Evolutionary conservation across 2,329 filamentous ascomycete species (phyloP).

Genomic region (Incumbomyces delicatus): DNA sequence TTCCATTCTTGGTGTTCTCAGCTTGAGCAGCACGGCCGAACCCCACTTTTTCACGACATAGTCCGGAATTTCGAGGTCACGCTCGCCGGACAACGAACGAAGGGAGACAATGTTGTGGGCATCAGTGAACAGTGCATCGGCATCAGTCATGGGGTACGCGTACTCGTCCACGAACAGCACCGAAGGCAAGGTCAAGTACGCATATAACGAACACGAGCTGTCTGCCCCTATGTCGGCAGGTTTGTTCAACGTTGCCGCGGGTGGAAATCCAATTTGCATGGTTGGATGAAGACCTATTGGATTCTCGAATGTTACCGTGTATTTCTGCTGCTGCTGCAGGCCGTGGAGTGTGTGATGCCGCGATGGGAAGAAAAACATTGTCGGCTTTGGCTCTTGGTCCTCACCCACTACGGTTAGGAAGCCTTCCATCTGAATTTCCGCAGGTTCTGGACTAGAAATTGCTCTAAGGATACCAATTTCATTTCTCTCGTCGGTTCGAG

Average conservation of each 20-base stretch:
- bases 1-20: conserved; percentile 44
- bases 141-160: conserved; percentile 51
- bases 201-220: conserved; percentile 60
- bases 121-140: conserved; percentile 57
- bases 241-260: conserved; percentile 39
- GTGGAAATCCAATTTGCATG: conserved; percentile 56
- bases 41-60: conserved; percentile 73
- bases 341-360: conserved; percentile 55
- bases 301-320: conserved; percentile 53
- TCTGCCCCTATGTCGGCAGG: conserved; percentile 32
- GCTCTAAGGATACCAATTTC: conserved; percentile 72
- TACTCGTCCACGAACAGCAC: conserved; percentile 79
- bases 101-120: conserved; percentile 68
- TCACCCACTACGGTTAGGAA: conserved; percentile 70
- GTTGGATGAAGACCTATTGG: conserved; percentile 80
- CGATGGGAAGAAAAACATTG: conserved; percentile 74
- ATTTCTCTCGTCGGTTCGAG: conserved; percentile 26
- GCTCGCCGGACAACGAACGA: conserved; percentile 60
- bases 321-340: conserved; percentile 38
- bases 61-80: conserved; percentile 82
- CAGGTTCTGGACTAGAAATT: conserved; percentile 48
- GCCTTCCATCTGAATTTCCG: conserved; percentile 71
- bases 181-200: conserved; percentile 74
- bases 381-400: conserved; percentile 58
- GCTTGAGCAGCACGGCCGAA: conserved; percentile 63